Conservation (phyloP, 1,139 yeast species). For the Debaryomycetaceae sp. region DNA sequence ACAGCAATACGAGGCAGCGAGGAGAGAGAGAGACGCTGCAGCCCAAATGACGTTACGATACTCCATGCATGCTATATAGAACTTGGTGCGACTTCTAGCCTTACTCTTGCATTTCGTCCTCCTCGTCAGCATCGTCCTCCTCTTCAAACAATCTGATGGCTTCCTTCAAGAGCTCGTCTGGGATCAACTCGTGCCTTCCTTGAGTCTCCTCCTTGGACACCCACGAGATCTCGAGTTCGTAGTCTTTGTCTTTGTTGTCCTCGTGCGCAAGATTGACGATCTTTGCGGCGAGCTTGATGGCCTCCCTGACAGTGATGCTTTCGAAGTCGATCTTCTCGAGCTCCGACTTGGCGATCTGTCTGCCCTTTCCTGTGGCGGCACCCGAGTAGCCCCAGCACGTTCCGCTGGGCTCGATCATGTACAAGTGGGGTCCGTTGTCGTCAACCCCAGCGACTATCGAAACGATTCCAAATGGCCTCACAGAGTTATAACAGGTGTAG, state of each 20-base stretch:
- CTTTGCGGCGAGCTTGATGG: constrained; percentile 89
- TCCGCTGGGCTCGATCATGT: constrained; percentile 98
- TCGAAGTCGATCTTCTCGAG: constrained; percentile 83
- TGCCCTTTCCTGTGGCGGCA: constrained; percentile 97
- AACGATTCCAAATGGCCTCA: constrained; percentile 93
- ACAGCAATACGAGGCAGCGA: background rate
- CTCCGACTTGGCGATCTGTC: constrained; percentile 95
- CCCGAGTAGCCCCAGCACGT: constrained; percentile 96
- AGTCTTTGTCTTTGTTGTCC: constrained; percentile 95
- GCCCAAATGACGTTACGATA: background rate
- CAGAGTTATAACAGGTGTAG: constrained; percentile 92
- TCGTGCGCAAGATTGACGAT: constrained; percentile 94
- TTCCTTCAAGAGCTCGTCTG: constrained; percentile 71
- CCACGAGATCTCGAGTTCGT: constrained; percentile 95
- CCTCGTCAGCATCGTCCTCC: constrained; percentile 75
- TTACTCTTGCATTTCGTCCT: constrained; percentile 26
- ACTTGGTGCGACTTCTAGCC: background rate
- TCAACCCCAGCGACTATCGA: constrained; percentile 94
- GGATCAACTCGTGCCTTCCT: constrained; percentile 79
- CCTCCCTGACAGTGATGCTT: constrained; percentile 69
- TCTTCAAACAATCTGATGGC: constrained; percentile 81
- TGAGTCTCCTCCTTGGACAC: constrained; percentile 64
- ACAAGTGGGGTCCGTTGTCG: constrained; percentile 82
- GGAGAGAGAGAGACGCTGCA: background rate
- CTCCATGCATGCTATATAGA: background rate